These are phyloP conservation scores for Xylaria flabelliformis DNA, from an alignment of 495 filamentous ascomycete genomes.

Conservation along the genomic window DNA sequence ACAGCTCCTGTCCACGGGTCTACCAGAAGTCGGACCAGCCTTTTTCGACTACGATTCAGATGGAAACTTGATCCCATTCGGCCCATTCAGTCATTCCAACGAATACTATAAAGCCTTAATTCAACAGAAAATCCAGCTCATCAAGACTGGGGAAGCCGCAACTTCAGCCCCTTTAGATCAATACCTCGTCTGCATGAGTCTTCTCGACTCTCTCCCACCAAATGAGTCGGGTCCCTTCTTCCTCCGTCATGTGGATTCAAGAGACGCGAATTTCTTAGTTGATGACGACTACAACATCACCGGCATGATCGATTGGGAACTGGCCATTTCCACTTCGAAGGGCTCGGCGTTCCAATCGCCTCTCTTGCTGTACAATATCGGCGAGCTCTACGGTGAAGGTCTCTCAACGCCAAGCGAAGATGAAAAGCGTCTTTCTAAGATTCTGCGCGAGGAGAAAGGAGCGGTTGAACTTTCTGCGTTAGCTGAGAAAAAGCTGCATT, in stretches of 20 bases:
- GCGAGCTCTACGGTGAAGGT: conserved; percentile 28
- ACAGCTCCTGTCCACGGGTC: conserved; percentile 30
- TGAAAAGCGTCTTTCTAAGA: conserved; percentile 32
- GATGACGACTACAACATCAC: conserved; percentile 47
- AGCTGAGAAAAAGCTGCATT: conserved; percentile 31
- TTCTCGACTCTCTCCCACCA: conserved; percentile 37
- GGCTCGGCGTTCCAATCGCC: conserved; percentile 32
- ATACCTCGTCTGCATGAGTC: conserved; percentile 47
- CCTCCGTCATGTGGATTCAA: conserved; percentile 45
- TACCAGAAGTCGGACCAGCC: conserved; percentile 30
- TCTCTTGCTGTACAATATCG: conserved; percentile 31
- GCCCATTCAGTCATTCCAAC: conserved; percentile 36
- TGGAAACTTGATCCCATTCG: conserved; percentile 29
- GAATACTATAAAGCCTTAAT: conserved; percentile 42
- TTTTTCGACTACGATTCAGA: conserved; percentile 32
- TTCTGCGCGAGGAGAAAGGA: conserved; percentile 27
- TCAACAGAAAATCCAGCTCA: conserved; percentile 25
- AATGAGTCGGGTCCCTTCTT: conserved; percentile 41
- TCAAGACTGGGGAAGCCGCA: conserved; percentile 36
- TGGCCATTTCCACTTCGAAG: conserved; percentile 34
- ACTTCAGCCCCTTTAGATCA: conserved; percentile 25
- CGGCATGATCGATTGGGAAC: conserved; percentile 49
- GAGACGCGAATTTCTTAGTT: conserved; percentile 48
- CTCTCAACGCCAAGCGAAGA: conserved; percentile 32
- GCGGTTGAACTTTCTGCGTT: conserved; percentile 25